Percentiles rank a stretch among this genome's conserved stretches.
These are phyloP conservation scores for Malassezia cuniculi DNA, from an alignment of 1,284 basidiomycete species.

Conservation along the genomic window DNA sequence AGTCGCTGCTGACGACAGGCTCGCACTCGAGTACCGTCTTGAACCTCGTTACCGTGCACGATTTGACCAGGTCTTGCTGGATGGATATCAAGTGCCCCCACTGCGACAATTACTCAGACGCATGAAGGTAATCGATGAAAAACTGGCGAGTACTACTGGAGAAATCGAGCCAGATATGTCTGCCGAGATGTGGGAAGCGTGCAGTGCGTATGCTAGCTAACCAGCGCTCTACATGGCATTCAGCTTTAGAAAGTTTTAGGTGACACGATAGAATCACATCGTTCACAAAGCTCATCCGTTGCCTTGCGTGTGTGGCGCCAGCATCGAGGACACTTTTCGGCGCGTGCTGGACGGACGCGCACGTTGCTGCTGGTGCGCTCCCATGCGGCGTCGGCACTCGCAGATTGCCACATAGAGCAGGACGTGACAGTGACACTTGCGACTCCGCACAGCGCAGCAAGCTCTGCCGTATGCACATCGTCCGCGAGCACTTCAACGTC, in stretches of 20 bases:
- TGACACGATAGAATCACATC: constrained; percentile 7
- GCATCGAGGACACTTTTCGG: constrained; percentile 33
- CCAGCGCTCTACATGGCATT: constrained; percentile 34
- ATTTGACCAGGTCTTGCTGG: constrained; percentile 50
- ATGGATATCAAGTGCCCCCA: constrained; percentile 15
- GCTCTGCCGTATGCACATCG: constrained; percentile 4
- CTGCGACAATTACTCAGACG: constrained; percentile 23
- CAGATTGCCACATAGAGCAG: no score
- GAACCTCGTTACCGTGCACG: constrained; percentile 65
- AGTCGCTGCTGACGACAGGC: constrained; percentile 46
- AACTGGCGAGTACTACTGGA: constrained; percentile 10
- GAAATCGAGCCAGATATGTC: constrained; percentile 18
- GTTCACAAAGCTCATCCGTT: constrained; percentile 9
- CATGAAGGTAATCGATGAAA: constrained; percentile 22
- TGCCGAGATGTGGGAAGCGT: constrained; percentile 38
- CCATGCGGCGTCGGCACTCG: background rate
- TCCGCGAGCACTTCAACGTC: background rate
- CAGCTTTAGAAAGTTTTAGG: constrained; percentile 31
- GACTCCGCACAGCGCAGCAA: constrained; percentile 27
- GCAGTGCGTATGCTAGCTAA: constrained; percentile 14
- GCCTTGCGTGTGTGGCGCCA: constrained; percentile 14
- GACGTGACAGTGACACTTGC: constrained; percentile 24
- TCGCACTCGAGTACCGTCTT: constrained; percentile 72
- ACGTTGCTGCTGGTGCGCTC: constrained; percentile 9
- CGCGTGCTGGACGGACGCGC: constrained; percentile 15